These are phyloP conservation scores for Candida anglica DNA, from an alignment of 805 yeast genomes.

Conservation along the genomic window DNA sequence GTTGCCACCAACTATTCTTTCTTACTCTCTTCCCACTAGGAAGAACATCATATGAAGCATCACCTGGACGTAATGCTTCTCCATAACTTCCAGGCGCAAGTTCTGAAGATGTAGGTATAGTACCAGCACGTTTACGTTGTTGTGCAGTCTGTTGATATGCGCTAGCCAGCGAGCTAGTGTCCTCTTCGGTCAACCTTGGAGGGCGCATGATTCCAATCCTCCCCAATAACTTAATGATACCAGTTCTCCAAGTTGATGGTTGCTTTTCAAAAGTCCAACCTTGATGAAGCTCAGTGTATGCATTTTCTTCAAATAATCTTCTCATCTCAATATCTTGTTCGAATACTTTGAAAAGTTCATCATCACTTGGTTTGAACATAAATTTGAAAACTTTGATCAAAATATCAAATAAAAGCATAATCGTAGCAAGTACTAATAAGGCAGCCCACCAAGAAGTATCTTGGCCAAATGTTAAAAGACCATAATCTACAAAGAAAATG, in stretches of 20 bases:
- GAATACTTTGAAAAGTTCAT: constrained; percentile 71
- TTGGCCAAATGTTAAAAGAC: constrained; percentile 70
- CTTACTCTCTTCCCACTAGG: constrained; percentile 72
- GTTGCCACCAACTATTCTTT: constrained; percentile 20
- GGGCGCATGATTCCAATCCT: constrained; percentile 8
- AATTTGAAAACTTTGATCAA: constrained; percentile 53
- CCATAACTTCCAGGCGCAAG: constrained; percentile 47
- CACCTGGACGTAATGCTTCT: constrained; percentile 17
- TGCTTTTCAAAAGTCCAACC: constrained; percentile 71
- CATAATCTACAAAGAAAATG: constrained; percentile 69
- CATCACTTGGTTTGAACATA: constrained; percentile 63
- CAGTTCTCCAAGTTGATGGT: constrained; percentile 16
- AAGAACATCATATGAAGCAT: constrained; percentile 50
- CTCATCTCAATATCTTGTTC: constrained; percentile 70
- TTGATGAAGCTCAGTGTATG: constrained; percentile 69
- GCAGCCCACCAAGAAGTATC: constrained; percentile 90
- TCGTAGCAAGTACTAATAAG: constrained; percentile 48
- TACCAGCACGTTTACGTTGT: constrained; percentile 46
- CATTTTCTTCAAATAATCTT: constrained; percentile 64
- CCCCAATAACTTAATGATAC: constrained; percentile 4
- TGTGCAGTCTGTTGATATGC: constrained; percentile 5
- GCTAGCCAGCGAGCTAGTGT: not conserved
- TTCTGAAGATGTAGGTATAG: constrained; percentile 44
- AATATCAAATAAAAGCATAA: constrained; percentile 67
- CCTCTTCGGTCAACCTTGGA: constrained; percentile 1